These are phyloP conservation scores for Selaginella moellendorffii DNA, from an alignment of 75 land plant genomes.

Conservation along the genomic window DNA sequence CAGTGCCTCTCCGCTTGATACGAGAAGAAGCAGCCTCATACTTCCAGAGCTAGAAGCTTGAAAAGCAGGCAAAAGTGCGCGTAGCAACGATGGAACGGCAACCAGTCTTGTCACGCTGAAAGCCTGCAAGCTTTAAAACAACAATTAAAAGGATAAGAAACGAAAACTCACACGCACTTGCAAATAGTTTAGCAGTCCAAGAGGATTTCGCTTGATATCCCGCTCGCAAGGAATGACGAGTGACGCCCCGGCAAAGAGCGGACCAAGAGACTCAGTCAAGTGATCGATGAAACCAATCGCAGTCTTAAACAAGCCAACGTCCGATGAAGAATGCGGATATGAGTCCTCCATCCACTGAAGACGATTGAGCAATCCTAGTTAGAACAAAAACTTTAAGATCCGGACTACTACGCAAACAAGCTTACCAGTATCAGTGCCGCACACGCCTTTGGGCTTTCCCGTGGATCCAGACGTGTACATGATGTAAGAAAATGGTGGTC, in stretches of 20 bases:
- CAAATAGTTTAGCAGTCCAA: constrained; percentile 30
- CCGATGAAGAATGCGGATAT: constrained; percentile 34
- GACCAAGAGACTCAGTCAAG: constrained; percentile 51
- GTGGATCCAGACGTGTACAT: constrained; percentile 76
- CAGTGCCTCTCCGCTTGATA: constrained; percentile 64
- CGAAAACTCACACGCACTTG: constrained; percentile 29
- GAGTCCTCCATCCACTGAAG: constrained; percentile 58
- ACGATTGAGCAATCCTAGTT: constrained; percentile 61
- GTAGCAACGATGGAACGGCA: constrained; percentile 62
- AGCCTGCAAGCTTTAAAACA: constrained; percentile 27
- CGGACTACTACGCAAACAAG: neutral
- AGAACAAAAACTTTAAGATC: neutral
- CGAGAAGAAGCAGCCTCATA: constrained; percentile 28
- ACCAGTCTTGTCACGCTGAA: constrained; percentile 38
- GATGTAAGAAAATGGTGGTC: constrained; percentile 39
- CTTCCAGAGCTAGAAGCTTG: constrained; percentile 11
- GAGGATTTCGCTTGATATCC: constrained; percentile 32
- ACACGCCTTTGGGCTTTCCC: constrained; percentile 74
- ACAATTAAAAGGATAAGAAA: neutral
- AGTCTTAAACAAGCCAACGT: constrained; percentile 58
- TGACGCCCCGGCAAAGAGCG: constrained; percentile 37
- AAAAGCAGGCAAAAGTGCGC: constrained; percentile 40
- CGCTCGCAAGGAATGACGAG: constrained; percentile 46
- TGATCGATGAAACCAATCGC: constrained; percentile 66
- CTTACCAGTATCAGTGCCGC: constrained; percentile 70